These are phyloP conservation scores for Agaricus sinodeliciosus DNA, from an alignment of 768 basidiomycete genomes.

Conservation along the genomic window DNA sequence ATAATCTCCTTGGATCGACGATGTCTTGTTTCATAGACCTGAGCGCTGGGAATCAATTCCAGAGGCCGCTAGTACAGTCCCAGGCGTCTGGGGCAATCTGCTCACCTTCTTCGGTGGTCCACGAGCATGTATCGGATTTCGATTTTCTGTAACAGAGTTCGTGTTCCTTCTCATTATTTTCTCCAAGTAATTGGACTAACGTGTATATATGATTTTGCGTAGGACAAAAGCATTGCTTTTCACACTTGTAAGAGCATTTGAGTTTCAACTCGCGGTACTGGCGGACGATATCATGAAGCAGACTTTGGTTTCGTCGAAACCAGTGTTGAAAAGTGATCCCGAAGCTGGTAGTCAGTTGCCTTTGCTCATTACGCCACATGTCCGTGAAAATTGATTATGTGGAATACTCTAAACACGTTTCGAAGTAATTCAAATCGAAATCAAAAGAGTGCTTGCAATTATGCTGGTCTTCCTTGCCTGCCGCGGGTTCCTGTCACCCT, in stretches of 20 bases:
- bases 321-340: constrained; percentile 36
- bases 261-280: constrained; percentile 43
- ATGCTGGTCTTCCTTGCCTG: too few species aligned
- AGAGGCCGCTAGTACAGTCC: constrained; percentile 35
- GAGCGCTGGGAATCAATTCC: constrained; percentile 55
- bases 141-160: constrained; percentile 56
- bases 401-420: too few species aligned
- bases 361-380: too few species aligned
- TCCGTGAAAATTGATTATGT: too few species aligned
- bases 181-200: too few species aligned
- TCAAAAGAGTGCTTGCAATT: too few species aligned
- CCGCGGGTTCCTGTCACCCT: too few species aligned
- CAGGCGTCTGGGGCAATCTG: constrained; percentile 55
- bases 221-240: constrained; percentile 27
- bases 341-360: constrained; percentile 25
- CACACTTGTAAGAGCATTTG: constrained; percentile 30
- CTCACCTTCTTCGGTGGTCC: constrained; percentile 62
- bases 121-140: constrained; percentile 60
- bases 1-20: too few species aligned
- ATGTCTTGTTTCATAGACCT: too few species aligned
- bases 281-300: constrained; percentile 26
- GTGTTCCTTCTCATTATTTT: constrained; percentile 18
- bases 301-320: constrained; percentile 34
- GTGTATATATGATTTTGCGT: too few species aligned
- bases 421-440: too few species aligned